Percentiles rank a stretch among this genome's conserved stretches.
These are phyloP conservation scores for Chlorella sp. DNA, from an alignment of 139 green algal genomes.

Conservation along the genomic window DNA sequence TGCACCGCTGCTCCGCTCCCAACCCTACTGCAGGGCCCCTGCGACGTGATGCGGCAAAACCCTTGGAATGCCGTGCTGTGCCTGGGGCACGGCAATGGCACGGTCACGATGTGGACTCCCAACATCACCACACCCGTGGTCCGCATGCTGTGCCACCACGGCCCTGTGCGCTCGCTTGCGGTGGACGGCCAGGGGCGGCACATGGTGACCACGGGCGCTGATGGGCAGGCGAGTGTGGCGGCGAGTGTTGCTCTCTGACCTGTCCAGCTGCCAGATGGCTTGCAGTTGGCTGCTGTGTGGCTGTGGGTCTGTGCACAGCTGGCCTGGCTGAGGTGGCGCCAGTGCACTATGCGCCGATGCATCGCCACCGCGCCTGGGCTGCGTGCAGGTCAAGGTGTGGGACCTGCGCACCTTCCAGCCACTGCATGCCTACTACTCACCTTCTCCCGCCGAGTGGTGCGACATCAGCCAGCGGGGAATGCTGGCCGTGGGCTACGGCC, in stretches of 20 bases:
- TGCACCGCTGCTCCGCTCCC: no score
- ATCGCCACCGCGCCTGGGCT: no score
- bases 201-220: constrained; percentile 90
- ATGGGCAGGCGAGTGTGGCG: constrained; percentile 85
- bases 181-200: constrained; percentile 81
- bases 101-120: constrained; percentile 96
- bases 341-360: no score
- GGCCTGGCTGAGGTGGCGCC: neutral
- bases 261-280: no score
- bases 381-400: constrained; percentile 85
- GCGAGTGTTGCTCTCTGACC: no score
- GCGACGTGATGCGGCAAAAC: constrained; percentile 87
- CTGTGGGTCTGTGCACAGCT: no score
- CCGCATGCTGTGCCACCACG: constrained; percentile 94
- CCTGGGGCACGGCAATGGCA: constrained; percentile 91
- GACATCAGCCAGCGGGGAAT: constrained; percentile 95
- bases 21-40: constrained; percentile 60
- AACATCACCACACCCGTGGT: constrained; percentile 90
- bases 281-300: no score
- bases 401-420: constrained; percentile 89
- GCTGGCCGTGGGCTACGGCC: constrained; percentile 86
- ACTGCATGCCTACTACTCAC: constrained; percentile 93
- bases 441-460: constrained; percentile 71
- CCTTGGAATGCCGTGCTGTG: constrained; percentile 88
- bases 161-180: constrained; percentile 77